Conservation (phyloP, 2,329 filamentous ascomycete species). For the Fusarium begoniae region DNA sequence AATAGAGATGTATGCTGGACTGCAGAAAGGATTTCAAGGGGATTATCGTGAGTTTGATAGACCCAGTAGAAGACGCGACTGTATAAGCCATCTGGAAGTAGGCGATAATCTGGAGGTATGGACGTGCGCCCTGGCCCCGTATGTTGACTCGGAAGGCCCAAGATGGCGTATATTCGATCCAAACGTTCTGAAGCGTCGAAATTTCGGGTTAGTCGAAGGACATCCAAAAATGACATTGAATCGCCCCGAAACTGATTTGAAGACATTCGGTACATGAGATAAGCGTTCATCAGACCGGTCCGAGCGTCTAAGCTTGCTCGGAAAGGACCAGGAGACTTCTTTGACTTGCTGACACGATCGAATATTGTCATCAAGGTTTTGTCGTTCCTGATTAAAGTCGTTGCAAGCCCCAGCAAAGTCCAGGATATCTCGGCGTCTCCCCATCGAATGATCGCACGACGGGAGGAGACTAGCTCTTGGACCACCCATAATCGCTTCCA, state of each 20-base stretch:
- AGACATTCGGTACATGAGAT: background rate
- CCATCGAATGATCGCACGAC: background rate
- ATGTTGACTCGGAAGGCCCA: background rate
- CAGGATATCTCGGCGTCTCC: background rate
- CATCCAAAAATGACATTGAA: background rate
- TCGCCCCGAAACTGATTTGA: background rate
- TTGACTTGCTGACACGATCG: background rate
- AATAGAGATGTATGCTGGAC: background rate
- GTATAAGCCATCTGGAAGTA: background rate
- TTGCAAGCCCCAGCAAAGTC: background rate
- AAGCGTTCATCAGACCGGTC: background rate
- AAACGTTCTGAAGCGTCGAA: background rate
- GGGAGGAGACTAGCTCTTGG: background rate
- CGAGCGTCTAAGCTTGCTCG: background rate
- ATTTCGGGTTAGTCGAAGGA: background rate
- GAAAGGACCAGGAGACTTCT: background rate
- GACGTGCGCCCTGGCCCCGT: background rate
- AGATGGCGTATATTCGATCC: background rate
- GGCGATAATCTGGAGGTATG: background rate
- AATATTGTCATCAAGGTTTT: background rate
- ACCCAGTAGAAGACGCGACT: background rate
- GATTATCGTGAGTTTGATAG: background rate
- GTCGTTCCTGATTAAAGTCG: background rate
- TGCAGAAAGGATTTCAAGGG: background rate
- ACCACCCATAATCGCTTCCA: background rate